Conservation (phyloP, 2,329 filamentous ascomycete genomes). For the Ophiostoma novo-ulmi region DNA sequence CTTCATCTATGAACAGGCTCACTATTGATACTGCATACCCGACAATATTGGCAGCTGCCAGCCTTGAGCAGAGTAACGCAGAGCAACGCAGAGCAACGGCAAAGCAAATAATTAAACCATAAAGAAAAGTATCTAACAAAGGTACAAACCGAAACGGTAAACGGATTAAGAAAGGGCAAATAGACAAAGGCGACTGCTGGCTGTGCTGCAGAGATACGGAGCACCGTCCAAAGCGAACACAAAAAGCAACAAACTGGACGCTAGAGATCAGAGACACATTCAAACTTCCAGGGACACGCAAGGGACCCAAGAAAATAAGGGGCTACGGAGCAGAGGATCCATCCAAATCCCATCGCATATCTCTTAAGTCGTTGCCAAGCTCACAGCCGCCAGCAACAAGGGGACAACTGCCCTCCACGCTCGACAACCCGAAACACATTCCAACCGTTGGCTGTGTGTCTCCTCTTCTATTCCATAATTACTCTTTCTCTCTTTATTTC, state of each 20-base stretch:
- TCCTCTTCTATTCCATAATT: not conserved
- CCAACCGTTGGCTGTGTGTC: slow-evolving; percentile 23
- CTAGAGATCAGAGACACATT: not conserved
- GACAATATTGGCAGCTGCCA: not conserved
- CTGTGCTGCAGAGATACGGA: not conserved
- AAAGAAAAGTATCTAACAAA: not conserved
- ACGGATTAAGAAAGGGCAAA: not conserved
- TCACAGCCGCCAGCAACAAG: slow-evolving; percentile 21
- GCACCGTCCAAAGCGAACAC: slow-evolving; percentile 8
- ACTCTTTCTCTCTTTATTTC: not conserved
- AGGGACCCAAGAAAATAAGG: slow-evolving; percentile 17
- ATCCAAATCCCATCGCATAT: slow-evolving; percentile 18
- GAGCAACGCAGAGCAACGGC: slow-evolving; percentile 2
- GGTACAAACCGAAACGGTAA: not conserved
- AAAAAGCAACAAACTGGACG: not conserved
- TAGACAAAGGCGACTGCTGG: slow-evolving; percentile 1
- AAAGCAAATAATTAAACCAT: not conserved
- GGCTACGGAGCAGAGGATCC: slow-evolving; percentile 17
- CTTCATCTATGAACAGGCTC: not conserved
- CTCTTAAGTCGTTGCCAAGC: slow-evolving; percentile 20
- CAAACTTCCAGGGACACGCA: slow-evolving; percentile 4
- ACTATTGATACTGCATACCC: not conserved
- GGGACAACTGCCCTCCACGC: slow-evolving; percentile 14
- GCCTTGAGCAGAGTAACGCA: not conserved
- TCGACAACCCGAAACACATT: slow-evolving; percentile 26